Evolutionary conservation across 768 basidiomycete genomes (phyloP), one percentile per base, ranked within the genome.

Genomic region (Phlebiopsis flavidoalba): DNA sequence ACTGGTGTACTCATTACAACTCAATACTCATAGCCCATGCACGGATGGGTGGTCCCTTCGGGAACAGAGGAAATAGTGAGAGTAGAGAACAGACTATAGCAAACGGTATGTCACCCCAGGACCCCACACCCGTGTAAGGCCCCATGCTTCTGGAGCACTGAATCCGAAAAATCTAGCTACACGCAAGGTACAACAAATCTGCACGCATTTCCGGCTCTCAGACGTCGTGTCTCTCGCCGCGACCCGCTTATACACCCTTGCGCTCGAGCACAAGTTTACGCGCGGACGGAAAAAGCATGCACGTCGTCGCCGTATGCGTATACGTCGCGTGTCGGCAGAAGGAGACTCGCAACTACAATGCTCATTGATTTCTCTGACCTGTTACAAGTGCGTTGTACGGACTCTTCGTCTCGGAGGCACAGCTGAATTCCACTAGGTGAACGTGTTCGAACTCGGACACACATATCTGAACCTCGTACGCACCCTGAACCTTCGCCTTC

Each of bases 321-420:
- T 98, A 99, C 70, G 85, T 96, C 47, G 93, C 95, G 3, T 96
- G 95, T 70, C 75, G 96, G 61, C 88, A 95, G 74, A 91, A 89
- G 67, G 92, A 96, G 73, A 93, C 92, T 0, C 77, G 89, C 56
- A 93, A 88, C 59, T 92, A 95, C 72, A n/a, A 98, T 98, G 97
- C 84, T 99, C 24, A 98, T 99, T 63, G 97, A 99, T 75, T 98
- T 99, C 68, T 93, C 93, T n/a, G 96, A 98, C 70, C 79, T 95
- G 45, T 82, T 99, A 3, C 90, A 93, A 78, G 95, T 90, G 65
- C 63, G 72, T 65, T 12, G 10, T 24, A 12, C 36, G 4, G 2
- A 10, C 40, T 45, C 10, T 37, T 8, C 22, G 17, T 53, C 3
- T n/a, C 11, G 53, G 1, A 17, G 14, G 36, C 36, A 21, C 40